These are phyloP conservation scores for Pythium coloratum DNA, from an alignment of 352 stramenopile species.

Conservation along the genomic window DNA sequence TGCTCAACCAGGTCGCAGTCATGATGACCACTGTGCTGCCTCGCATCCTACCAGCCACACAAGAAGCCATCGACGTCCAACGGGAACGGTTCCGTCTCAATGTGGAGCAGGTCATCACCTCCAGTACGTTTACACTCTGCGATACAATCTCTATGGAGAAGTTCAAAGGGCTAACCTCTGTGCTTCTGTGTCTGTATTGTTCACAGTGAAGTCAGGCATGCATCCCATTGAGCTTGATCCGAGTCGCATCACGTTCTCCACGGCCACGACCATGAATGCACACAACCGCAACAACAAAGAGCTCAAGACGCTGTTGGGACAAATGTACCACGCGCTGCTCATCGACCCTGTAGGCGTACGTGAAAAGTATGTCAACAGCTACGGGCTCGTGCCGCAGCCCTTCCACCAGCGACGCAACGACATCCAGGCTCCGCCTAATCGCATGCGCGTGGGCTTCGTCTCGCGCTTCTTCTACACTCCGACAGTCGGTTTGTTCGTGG, in stretches of 20 bases:
- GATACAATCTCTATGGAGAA: too few relatives aligned
- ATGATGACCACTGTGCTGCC: conserved; percentile 69
- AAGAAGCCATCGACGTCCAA: conserved; percentile 50
- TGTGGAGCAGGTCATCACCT: conserved; percentile 37
- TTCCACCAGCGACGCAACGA: conserved; percentile 24
- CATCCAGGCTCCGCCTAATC: background rate
- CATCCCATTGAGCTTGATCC: conserved; percentile 48
- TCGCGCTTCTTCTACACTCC: conserved; percentile 60
- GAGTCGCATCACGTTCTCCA: conserved; percentile 57
- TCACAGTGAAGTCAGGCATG: conserved; percentile 30
- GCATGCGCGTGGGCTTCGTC: conserved; percentile 58
- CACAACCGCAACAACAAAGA: conserved; percentile 73
- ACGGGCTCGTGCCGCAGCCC: conserved; percentile 44
- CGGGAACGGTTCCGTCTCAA: conserved; percentile 45
- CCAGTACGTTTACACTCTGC: conserved; percentile 30
- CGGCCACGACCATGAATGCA: conserved; percentile 49
- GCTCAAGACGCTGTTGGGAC: conserved; percentile 50
- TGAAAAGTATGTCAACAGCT: conserved; percentile 45
- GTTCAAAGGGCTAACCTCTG: background rate
- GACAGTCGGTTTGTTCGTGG: conserved; percentile 56
- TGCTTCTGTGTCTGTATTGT: background rate
- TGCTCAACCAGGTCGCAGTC: conserved; percentile 29
- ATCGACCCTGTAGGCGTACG: conserved; percentile 38
- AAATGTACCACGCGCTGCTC: conserved; percentile 56
- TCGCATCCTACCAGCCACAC: conserved; percentile 51